Conservation (phyloP, 805 yeast species). For the Monosporozyma aquatica region DNA sequence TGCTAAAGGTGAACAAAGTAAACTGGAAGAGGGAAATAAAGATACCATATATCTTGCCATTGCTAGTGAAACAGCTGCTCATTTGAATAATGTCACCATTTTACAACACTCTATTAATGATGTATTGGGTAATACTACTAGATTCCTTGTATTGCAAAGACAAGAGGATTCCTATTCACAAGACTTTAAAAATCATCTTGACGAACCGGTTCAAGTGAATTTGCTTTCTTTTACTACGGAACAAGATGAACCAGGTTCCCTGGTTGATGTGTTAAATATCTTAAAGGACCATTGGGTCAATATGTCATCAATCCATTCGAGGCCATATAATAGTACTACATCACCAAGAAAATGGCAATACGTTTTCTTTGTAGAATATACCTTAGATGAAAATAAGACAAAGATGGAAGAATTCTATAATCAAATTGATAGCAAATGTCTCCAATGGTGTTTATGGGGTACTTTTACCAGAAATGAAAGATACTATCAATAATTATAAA, state of each 20-base stretch:
- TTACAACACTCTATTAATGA: slow-evolving; percentile 58
- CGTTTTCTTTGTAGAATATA: slow-evolving; percentile 65
- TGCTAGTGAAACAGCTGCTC: slow-evolving; percentile 61
- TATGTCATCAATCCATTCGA: slow-evolving; percentile 61
- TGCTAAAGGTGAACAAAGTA: slow-evolving; percentile 30
- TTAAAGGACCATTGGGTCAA: slow-evolving; percentile 51
- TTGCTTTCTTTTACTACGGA: slow-evolving; percentile 57
- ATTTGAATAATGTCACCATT: slow-evolving; percentile 48
- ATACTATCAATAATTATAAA: slow-evolving; percentile 21
- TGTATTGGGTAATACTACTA: slow-evolving; percentile 64
- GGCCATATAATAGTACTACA: slow-evolving; percentile 45
- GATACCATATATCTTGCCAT: slow-evolving; percentile 53
- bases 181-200: background rate
- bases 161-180: slow-evolving; percentile 9
- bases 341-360: slow-evolving; percentile 54
- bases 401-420: slow-evolving; percentile 30
- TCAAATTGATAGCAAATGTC: slow-evolving; percentile 37
- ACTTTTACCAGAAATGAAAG: slow-evolving; percentile 40
- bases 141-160: slow-evolving; percentile 64
- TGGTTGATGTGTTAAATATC: slow-evolving; percentile 53
- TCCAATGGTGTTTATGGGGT: slow-evolving; percentile 52
- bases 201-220: slow-evolving; percentile 31
- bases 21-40: slow-evolving; percentile 18
- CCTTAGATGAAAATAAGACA: slow-evolving; percentile 24
- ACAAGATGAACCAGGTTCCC: slow-evolving; percentile 63